Percentiles rank a stretch among this genome's conserved stretches.
phyloP scores from a whole-genome alignment of 225 moss, liverwort and hornwort genomes.

The Neckera pumila region DNA sequence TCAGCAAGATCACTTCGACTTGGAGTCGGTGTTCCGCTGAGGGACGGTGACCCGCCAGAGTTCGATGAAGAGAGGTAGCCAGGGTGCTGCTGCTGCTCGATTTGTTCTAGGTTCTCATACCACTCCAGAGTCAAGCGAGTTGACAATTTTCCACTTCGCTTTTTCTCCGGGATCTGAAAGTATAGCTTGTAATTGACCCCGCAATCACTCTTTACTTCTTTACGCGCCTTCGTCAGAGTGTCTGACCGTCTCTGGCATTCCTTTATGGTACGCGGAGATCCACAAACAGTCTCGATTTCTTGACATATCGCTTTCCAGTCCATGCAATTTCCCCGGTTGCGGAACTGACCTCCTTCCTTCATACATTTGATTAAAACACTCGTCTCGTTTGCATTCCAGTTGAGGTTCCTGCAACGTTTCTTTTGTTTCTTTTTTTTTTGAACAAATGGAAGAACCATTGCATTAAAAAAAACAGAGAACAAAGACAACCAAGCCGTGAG shows the following conservation, averaged over 20 bases:
- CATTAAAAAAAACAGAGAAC: no score
- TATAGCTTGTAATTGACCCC: not conserved
- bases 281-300: not conserved
- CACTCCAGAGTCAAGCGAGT: not conserved
- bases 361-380: not conserved
- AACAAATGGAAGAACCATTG: no score
- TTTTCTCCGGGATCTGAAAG: not conserved
- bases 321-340: not conserved
- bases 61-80: not conserved
- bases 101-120: not conserved
- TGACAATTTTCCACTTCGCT: not conserved
- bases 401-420: not conserved
- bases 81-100: not conserved
- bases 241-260: not conserved
- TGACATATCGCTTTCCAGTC: fast-evolving
- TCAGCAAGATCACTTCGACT: not conserved
- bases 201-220: not conserved
- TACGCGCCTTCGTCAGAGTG: not conserved
- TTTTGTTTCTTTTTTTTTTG: no score
- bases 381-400: not conserved
- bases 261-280: not conserved
- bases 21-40: not conserved
- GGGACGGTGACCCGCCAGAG: not conserved
- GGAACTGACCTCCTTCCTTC: not conserved
- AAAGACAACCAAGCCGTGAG: no score